A percentile compares a stretch with the other conserved stretches of the same genome.
These are phyloP conservation scores for Aciculoconidium aculeatum DNA, from an alignment of 805 yeast genomes.

Conservation along the genomic window DNA sequence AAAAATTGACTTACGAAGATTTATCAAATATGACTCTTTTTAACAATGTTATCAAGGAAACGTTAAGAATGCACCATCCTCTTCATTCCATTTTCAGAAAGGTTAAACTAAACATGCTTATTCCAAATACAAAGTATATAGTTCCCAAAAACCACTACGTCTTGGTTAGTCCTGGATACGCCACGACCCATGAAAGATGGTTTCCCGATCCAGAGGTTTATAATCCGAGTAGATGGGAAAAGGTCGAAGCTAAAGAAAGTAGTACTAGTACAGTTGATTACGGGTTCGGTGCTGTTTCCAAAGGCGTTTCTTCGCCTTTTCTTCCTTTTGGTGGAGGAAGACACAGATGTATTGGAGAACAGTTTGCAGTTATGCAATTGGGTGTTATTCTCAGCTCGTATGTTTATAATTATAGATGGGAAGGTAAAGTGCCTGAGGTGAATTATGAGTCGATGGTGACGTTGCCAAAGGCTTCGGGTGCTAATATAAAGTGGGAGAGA, in stretches of 20 bases:
- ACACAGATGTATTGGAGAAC: constrained; percentile 98
- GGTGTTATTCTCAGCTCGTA: constrained; percentile 75
- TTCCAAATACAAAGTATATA: constrained; percentile 70
- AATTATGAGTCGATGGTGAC: constrained; percentile 92
- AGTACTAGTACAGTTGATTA: constrained; percentile 60
- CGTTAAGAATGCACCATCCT: constrained; percentile 93
- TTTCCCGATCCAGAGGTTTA: constrained; percentile 71
- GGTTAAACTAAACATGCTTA: constrained; percentile 69
- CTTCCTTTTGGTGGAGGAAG: constrained; percentile 99
- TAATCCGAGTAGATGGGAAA: constrained; percentile 83
- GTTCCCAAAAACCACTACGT: constrained; percentile 89
- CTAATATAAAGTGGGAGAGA: constrained; percentile 64
- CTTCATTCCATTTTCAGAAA: constrained; percentile 92
- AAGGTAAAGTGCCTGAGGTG: constrained; percentile 49
- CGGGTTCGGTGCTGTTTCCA: constrained; percentile 91
- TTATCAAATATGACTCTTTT: constrained; percentile 75
- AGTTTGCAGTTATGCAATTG: constrained; percentile 89
- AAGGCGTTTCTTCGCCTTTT: constrained; percentile 93
- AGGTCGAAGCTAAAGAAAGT: constrained; percentile 17
- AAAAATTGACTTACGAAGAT: constrained; percentile 72
- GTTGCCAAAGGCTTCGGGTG: constrained; percentile 66
- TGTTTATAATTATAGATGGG: constrained; percentile 58
- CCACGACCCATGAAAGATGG: constrained; percentile 69
- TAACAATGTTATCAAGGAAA: constrained; percentile 82
- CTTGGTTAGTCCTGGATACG: constrained; percentile 88